phyloP scores from a whole-genome alignment of 2,329 filamentous ascomycete species.

The Diaporthe capsici region DNA sequence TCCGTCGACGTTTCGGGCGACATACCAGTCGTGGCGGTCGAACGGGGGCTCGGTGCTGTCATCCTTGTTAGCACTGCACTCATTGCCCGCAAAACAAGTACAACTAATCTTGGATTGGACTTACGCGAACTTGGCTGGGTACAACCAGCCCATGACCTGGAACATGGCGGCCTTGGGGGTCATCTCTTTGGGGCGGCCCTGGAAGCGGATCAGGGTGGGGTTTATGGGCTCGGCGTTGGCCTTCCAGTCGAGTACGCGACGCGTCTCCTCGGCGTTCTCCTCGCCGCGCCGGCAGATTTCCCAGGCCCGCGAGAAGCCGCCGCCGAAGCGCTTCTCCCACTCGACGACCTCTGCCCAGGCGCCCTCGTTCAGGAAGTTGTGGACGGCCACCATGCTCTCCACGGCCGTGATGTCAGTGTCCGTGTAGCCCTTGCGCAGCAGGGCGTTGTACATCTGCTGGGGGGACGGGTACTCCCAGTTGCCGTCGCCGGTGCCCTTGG shows the following conservation, averaged over 20 bases:
- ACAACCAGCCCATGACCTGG: slow-evolving; percentile 83
- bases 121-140: slow-evolving; percentile 84
- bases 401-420: slow-evolving; percentile 95
- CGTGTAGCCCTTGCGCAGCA: slow-evolving; percentile 94
- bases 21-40: slow-evolving; percentile 97
- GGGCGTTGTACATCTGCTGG: slow-evolving; percentile 99
- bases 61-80: slow-evolving; percentile 18
- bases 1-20: slow-evolving; percentile 79
- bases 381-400: slow-evolving; percentile 96
- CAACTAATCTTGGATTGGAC: slow-evolving; percentile 48
- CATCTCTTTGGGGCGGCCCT: slow-evolving; percentile 88
- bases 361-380: slow-evolving; percentile 98
- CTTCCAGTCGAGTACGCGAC: slow-evolving; percentile 57
- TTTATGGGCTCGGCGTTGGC: slow-evolving; percentile 62
- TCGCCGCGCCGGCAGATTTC: slow-evolving; percentile 81
- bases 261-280: slow-evolving; percentile 63
- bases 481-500: slow-evolving; percentile 81
- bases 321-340: slow-evolving; percentile 90
- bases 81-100: neutral
- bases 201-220: slow-evolving; percentile 87
- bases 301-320: slow-evolving; percentile 81
- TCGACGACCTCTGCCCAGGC: slow-evolving; percentile 96
- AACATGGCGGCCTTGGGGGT: slow-evolving; percentile 93
- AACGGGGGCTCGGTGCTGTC: slow-evolving; percentile 86
- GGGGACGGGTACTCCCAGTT: slow-evolving; percentile 99